Conservation (phyloP, 2,329 filamentous ascomycete genomes). For the Xylaria sp. region DNA sequence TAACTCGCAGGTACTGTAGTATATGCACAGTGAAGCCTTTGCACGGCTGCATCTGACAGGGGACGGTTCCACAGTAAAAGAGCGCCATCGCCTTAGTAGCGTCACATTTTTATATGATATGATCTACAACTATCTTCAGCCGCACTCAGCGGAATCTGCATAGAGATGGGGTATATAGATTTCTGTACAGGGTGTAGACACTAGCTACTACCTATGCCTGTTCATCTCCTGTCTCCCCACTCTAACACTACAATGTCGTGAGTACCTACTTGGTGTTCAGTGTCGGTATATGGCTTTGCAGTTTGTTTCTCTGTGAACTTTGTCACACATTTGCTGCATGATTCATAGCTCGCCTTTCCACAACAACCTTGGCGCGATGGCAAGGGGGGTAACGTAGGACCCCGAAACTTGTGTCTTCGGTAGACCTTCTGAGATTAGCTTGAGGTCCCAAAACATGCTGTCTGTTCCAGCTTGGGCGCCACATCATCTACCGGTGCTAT, state of each 20-base stretch:
- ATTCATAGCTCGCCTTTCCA: too few relatives aligned
- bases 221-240: background rate
- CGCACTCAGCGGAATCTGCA: conserved; percentile 11
- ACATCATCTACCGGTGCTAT: conserved; percentile 32
- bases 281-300: background rate
- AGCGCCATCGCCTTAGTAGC: too few relatives aligned
- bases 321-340: background rate
- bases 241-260: background rate
- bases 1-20: too few relatives aligned
- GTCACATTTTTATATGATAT: background rate
- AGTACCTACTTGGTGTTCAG: background rate
- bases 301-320: background rate
- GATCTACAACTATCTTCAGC: conserved; percentile 20
- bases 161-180: too few relatives aligned
- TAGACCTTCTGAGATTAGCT: conserved; percentile 22
- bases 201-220: background rate
- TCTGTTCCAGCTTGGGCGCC: conserved; percentile 27
- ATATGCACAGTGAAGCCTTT: too few relatives aligned
- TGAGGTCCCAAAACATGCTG: background rate
- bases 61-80: too few relatives aligned
- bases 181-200: background rate
- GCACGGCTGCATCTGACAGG: too few relatives aligned
- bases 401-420: background rate
- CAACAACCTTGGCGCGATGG: too few relatives aligned
- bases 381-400: too few relatives aligned